phyloP scores from a whole-genome alignment of 371 early-diverging fungal genomes.

The Chytridium lagenaria region DNA sequence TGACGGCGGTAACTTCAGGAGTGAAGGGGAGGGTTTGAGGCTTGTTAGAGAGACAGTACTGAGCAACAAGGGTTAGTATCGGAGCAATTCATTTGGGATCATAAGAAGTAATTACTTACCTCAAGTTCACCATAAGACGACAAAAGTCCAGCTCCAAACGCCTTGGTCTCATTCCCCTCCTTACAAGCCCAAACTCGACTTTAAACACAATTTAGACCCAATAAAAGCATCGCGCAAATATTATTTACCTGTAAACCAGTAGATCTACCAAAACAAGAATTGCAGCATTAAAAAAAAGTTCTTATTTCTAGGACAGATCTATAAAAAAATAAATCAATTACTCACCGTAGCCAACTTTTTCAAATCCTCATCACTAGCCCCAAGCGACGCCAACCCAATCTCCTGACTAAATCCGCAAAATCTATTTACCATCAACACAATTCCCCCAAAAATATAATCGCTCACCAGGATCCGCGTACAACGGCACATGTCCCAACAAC shows the following conservation, averaged over 20 bases:
- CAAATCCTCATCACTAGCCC: constrained; percentile 92
- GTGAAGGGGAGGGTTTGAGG: constrained; percentile 86
- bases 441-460: too few species aligned
- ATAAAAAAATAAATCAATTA: constrained; percentile 18
- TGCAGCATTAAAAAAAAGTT: too few species aligned
- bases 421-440: constrained; percentile 55
- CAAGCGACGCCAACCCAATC: constrained; percentile 93
- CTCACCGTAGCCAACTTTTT: constrained; percentile 79
- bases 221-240: not conserved
- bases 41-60: constrained; percentile 79
- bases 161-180: constrained; percentile 78
- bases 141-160: constrained; percentile 94
- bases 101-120: constrained; percentile 12
- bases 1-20: constrained; percentile 78
- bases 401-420: constrained; percentile 96
- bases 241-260: constrained; percentile 37
- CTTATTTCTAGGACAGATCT: not conserved
- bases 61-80: not conserved
- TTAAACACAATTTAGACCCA: constrained; percentile 48
- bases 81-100: not conserved
- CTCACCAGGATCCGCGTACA: constrained; percentile 86
- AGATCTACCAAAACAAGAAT: too few species aligned
- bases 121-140: constrained; percentile 97
- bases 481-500: constrained; percentile 81
- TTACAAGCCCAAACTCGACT: constrained; percentile 95